A percentile compares a stretch with the other conserved stretches of the same genome.
phyloP scores from a whole-genome alignment of 139 green algal genomes.

The Nannochloris sp. region DNA sequence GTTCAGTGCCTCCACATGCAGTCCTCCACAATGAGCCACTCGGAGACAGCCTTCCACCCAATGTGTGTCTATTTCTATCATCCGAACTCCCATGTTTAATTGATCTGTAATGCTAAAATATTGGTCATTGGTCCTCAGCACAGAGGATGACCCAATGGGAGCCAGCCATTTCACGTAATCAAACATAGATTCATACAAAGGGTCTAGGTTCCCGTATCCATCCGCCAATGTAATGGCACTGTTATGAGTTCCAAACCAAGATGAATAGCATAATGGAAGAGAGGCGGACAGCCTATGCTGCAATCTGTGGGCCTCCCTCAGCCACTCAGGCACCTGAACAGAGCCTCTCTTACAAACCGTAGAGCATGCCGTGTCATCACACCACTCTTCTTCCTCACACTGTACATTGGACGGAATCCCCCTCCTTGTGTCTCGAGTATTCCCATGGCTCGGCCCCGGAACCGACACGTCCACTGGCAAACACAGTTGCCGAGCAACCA shows the following conservation, averaged over 20 bases:
- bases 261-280: constrained; percentile 40
- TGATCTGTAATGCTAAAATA: constrained; percentile 63
- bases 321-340: constrained; percentile 46
- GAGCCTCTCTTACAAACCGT: constrained; percentile 47
- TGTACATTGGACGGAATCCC: constrained; percentile 33
- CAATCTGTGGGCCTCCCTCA: constrained; percentile 25
- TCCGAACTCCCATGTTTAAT: constrained; percentile 58
- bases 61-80: constrained; percentile 70
- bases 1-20: constrained; percentile 45
- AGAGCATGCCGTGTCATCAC: constrained; percentile 25
- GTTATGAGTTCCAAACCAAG: constrained; percentile 63
- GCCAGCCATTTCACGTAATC: constrained; percentile 39
- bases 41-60: constrained; percentile 50
- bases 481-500: not conserved
- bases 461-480: too few relatives aligned
- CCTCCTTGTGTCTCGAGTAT: not conserved
- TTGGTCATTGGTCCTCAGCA: constrained; percentile 63
- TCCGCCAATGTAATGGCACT: constrained; percentile 60
- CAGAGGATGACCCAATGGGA: constrained; percentile 2
- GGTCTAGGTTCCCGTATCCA: constrained; percentile 65
- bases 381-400: constrained; percentile 31
- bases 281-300: constrained; percentile 33
- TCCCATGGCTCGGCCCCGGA: not conserved
- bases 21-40: constrained; percentile 68
- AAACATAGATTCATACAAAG: constrained; percentile 42